Base-by-base conservation (phyloP, 1,284 basidiomycete species). In the Stereum hirsutum region DNA sequence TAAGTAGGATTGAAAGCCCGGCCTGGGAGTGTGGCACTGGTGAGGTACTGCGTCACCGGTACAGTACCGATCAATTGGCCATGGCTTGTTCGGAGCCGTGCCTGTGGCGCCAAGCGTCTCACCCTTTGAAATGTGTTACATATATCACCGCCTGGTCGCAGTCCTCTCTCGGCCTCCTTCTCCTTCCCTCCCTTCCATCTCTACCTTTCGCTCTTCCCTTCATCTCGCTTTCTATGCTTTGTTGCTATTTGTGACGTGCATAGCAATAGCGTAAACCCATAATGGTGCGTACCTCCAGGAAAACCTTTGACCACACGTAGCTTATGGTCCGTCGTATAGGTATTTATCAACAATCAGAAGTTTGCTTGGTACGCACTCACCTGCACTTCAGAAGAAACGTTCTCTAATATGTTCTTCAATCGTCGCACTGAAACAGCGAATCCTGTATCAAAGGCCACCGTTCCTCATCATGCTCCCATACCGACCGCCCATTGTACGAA, bases 381-480 rank as follows among this genome's bases (percentile, higher is more conserved):
- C 36, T 20, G 43, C 46, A 26, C 24, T 37, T 40, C 31, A 33
- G 30, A 27, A 24, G 32, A 32, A 33, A 27, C 41, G 28, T 35
- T 27, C 24, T 19, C 50, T 10, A 43, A 41, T 20, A 36, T 36
- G 31, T 44, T 45, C 31, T 39, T 40, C 14, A 25, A 26, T 39
- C 31, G 5, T 34, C n/a, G n/a, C 20, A 17, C 2, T 25, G 33
- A 11, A 23, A 14, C 53, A 90, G 88, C 61, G 84, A 85, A 64
- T 83, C 87, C 8, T 92, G 89, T 60, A 90, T 91, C 61, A 90
- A 91, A 64, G 89, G 88, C 2, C 89, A 91, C 55, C 77, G 89
- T 43, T 89, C 89, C 2, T 89, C 88, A 2, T 78, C 77, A 10
- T 92, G 89, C 57, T 74, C 75, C 31, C 89, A 91, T 57, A 81